A percentile compares a stretch with the other conserved stretches of the same genome.
Evolutionary conservation across 208 protist species (phyloP).

Genomic region (Leishmania mexicana): DNA sequence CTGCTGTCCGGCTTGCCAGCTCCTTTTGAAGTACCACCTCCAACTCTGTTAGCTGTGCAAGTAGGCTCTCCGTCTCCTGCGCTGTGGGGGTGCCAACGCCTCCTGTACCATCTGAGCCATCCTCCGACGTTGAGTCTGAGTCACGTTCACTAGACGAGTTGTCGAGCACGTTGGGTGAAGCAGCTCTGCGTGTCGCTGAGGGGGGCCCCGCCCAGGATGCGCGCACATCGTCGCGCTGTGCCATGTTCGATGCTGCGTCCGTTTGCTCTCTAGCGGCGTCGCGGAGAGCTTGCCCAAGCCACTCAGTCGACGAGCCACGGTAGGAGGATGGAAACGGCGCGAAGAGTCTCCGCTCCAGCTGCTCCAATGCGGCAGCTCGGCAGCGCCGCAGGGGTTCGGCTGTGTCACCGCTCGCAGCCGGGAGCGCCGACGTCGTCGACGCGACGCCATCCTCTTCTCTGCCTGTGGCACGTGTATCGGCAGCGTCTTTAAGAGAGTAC

Average conservation of each 20-base stretch:
- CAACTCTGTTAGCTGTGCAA: conserved; percentile 20
- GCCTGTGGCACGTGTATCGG: neutral
- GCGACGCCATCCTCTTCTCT: neutral
- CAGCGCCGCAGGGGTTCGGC: neutral
- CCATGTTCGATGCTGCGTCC: neutral
- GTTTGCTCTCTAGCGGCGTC: conserved; percentile 29
- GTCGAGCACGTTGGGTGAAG: neutral
- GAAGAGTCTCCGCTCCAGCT: conserved; percentile 28
- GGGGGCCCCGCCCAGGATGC: neutral
- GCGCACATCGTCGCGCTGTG: neutral
- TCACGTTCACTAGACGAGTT: neutral
- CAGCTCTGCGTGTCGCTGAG: neutral
- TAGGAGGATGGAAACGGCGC: conserved; percentile 20
- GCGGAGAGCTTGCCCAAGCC: conserved; percentile 38
- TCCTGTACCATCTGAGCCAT: neutral
- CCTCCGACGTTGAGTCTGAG: neutral
- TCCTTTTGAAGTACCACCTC: conserved; percentile 13
- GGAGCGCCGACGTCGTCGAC: neutral
- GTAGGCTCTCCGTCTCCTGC: neutral
- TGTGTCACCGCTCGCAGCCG: neutral
- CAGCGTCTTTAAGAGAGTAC: neutral
- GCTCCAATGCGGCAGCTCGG: neutral
- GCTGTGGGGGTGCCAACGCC: neutral
- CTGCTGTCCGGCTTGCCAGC: no score
- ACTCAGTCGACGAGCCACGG: conserved; percentile 36